Evolutionary conservation across 768 basidiomycete species (phyloP).

Genomic region (Phlebiopsis flavidoalba): DNA sequence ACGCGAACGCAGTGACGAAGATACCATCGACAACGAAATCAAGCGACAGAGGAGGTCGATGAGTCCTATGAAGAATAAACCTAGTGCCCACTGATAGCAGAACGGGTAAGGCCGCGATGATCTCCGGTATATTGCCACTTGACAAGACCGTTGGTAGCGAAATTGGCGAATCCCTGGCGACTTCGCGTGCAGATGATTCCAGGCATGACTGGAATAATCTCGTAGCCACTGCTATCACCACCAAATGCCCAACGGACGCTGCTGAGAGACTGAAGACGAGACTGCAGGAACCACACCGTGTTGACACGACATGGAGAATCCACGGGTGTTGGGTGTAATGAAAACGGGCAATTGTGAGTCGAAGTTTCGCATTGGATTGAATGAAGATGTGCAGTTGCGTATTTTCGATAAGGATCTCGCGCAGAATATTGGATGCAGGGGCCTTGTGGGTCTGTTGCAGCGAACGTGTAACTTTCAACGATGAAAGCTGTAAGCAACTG

Average conservation of each 20-base stretch:
- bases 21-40: conserved; percentile 6
- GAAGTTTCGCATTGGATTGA: not conserved
- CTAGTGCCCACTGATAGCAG: conserved; percentile 17
- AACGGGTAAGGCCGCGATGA: conserved; percentile 19
- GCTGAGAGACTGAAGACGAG: conserved; percentile 18
- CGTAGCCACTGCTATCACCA: conserved; percentile 24
- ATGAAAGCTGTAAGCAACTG: conserved; percentile 20
- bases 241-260: conserved; percentile 18
- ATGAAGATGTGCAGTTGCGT: not conserved
- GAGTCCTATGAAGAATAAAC: conserved; percentile 16
- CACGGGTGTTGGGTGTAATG: not conserved
- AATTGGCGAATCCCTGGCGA: conserved; percentile 15
- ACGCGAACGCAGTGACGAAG: not conserved
- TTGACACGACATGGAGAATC: conserved; percentile 16
- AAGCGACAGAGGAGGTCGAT: conserved; percentile 16
- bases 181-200: conserved; percentile 9
- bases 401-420: not conserved
- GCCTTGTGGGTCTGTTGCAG: conserved; percentile 5
- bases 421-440: not conserved
- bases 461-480: conserved; percentile 15
- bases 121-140: conserved; percentile 19
- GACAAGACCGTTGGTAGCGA: conserved; percentile 16
- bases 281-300: conserved; percentile 19
- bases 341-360: not conserved
- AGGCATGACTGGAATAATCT: conserved; percentile 8